Evolutionary conservation across 495 filamentous ascomycete species (phyloP).

Genomic region (Penicillium waksmanii): DNA sequence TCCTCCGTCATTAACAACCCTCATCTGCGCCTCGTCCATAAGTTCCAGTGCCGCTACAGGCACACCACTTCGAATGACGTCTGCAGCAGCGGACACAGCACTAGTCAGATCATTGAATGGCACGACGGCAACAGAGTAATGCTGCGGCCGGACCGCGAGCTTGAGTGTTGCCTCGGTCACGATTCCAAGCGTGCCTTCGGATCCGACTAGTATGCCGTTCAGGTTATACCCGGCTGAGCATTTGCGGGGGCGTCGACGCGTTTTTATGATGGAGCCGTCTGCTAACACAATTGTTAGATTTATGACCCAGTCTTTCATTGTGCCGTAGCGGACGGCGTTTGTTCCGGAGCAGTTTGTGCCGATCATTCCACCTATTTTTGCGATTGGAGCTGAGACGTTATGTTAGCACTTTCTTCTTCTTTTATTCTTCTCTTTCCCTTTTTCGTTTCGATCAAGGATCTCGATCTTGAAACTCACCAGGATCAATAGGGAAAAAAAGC

Average conservation of each 20-base stretch:
- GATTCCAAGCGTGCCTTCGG: slow-evolving; percentile 88
- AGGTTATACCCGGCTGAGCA: slow-evolving; percentile 86
- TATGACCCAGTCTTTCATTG: slow-evolving; percentile 96
- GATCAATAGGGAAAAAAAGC: slow-evolving; percentile 90
- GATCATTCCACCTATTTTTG: slow-evolving; percentile 93
- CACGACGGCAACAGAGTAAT: slow-evolving; percentile 81
- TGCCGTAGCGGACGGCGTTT: slow-evolving; percentile 91
- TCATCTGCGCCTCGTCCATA: slow-evolving; percentile 93
- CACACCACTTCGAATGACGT: slow-evolving; percentile 77
- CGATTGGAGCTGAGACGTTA: slow-evolving; percentile 39
- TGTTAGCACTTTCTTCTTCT: too few species aligned
- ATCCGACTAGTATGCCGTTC: slow-evolving; percentile 82
- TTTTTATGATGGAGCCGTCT: slow-evolving; percentile 91
- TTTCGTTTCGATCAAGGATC: too few species aligned
- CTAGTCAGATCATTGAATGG: slow-evolving; percentile 76
- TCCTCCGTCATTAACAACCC: slow-evolving; percentile 81
- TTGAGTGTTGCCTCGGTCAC: slow-evolving; percentile 87
- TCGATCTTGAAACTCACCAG: slow-evolving; percentile 40
- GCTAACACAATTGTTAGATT: slow-evolving; percentile 89
- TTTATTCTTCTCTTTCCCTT: too few species aligned
- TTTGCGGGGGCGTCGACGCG: slow-evolving; percentile 63
- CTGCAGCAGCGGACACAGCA: slow-evolving; percentile 80
- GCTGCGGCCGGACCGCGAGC: slow-evolving; percentile 75
- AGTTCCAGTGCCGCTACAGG: slow-evolving; percentile 90
- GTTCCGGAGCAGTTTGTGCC: slow-evolving; percentile 92